These are phyloP conservation scores for Thuja plicata DNA, from an alignment of 83 land plant species.

Conservation along the genomic window DNA sequence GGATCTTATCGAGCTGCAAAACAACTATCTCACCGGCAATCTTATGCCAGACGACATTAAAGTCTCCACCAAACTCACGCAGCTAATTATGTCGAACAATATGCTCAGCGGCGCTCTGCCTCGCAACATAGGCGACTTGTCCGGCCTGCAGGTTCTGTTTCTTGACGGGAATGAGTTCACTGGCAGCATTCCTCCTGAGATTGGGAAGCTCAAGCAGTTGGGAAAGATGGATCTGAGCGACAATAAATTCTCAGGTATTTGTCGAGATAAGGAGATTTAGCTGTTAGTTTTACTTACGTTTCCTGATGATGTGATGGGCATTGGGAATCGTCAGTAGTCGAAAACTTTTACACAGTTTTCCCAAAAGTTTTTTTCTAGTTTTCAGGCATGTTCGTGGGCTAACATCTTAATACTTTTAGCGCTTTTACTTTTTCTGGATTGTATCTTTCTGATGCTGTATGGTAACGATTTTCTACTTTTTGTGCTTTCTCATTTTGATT, in stretches of 20 bases:
- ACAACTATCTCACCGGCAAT: constrained; percentile 59
- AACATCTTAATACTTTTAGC: too few species aligned
- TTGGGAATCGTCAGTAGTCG: too few species aligned
- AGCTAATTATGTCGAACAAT: constrained; percentile 45
- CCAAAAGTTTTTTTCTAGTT: too few species aligned
- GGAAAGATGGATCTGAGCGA: constrained; percentile 43
- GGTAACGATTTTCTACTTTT: too few species aligned
- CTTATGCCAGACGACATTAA: constrained; percentile 5
- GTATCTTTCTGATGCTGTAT: too few species aligned
- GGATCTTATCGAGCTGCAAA: constrained; percentile 54
- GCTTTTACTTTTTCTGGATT: too few species aligned
- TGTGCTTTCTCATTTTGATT: too few species aligned
- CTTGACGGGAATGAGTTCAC: constrained; percentile 53
- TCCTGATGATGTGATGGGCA: too few species aligned
- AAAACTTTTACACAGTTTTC: too few species aligned
- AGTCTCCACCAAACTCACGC: constrained; percentile 32
- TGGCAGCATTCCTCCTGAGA: constrained; percentile 45
- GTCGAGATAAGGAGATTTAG: too few species aligned
- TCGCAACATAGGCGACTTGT: constrained; percentile 32
- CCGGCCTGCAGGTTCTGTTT: constrained; percentile 31
- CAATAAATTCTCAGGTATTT: constrained; percentile 52
- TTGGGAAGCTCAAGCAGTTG: constrained; percentile 36
- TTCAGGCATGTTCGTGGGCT: too few species aligned
- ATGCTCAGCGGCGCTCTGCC: constrained; percentile 49
- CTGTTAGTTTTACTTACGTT: too few species aligned